phyloP scores from a whole-genome alignment of 805 yeast species.

The Yamadazyma akitaensis region DNA sequence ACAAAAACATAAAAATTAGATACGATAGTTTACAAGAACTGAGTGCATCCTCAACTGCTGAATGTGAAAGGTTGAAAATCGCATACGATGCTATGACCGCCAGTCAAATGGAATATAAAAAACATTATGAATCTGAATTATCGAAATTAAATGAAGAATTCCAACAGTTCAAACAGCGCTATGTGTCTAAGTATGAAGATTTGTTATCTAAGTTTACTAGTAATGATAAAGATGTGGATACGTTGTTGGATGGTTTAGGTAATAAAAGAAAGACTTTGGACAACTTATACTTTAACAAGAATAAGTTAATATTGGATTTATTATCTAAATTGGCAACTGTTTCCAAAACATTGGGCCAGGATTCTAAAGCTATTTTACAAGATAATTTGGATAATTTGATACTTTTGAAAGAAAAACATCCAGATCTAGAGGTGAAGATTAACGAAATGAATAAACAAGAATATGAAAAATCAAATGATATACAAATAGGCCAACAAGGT shows the following conservation, averaged over 20 bases:
- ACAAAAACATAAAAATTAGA: conserved; percentile 49
- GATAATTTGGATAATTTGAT: conserved; percentile 47
- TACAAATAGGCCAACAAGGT: conserved; percentile 10
- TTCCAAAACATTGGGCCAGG: conserved; percentile 48
- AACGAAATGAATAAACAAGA: conserved; percentile 12
- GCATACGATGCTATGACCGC: conserved; percentile 57
- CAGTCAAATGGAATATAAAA: conserved; percentile 51
- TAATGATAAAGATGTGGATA: conserved; percentile 49
- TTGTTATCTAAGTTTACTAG: conserved; percentile 36
- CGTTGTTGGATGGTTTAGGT: conserved; percentile 47
- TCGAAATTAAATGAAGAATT: conserved; percentile 34
- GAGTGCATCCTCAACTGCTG: conserved; percentile 44
- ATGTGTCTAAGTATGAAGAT: conserved; percentile 30
- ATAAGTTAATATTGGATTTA: conserved; percentile 40
- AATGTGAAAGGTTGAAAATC: conserved; percentile 52
- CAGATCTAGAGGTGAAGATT: conserved; percentile 31
- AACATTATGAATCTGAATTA: conserved; percentile 45
- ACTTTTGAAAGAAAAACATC: conserved; percentile 33
- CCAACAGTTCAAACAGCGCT: conserved; percentile 33
- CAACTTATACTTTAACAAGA: conserved; percentile 45
- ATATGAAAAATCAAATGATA: conserved; percentile 7
- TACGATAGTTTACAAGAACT: conserved; percentile 47
- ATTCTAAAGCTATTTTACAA: conserved; percentile 41
- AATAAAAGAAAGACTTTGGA: conserved; percentile 50
- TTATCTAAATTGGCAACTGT: conserved; percentile 43